phyloP scores from a whole-genome alignment of 164 flowering plant genomes.

The Umbilicus rupestris region DNA sequence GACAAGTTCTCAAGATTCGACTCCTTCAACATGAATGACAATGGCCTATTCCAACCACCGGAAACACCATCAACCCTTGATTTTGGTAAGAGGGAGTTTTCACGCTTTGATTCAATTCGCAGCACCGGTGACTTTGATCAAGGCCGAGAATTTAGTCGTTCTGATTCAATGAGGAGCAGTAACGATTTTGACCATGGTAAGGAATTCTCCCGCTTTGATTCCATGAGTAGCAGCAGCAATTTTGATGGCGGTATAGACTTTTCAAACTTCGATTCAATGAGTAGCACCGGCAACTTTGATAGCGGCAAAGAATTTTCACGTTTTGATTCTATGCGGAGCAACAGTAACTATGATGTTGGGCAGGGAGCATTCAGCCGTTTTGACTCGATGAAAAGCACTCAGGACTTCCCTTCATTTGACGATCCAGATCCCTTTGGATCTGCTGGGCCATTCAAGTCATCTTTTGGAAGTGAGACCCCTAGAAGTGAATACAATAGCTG shows the following conservation, averaged over 20 bases:
- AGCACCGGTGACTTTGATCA: slow-evolving; percentile 26
- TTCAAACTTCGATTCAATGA: slow-evolving; percentile 26
- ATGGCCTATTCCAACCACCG: slow-evolving; percentile 15
- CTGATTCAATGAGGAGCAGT: slow-evolving; percentile 31
- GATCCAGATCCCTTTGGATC: slow-evolving; percentile 48
- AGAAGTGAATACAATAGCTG: slow-evolving; percentile 37
- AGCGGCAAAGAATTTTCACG: slow-evolving; percentile 18
- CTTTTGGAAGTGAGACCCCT: slow-evolving; percentile 35
- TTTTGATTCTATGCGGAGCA: slow-evolving; percentile 34
- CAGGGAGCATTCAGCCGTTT: slow-evolving; percentile 18
- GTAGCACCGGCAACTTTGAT: slow-evolving; percentile 25
- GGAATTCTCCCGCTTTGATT: slow-evolving; percentile 40
- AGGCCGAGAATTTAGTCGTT: slow-evolving; percentile 19
- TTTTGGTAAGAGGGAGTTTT: slow-evolving; percentile 11
- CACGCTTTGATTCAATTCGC: slow-evolving; percentile 32
- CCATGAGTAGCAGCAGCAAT: slow-evolving; percentile 25
- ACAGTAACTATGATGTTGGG: slow-evolving; percentile 18
- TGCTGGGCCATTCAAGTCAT: slow-evolving; percentile 36
- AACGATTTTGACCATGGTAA: slow-evolving; percentile 29
- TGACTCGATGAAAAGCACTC: slow-evolving; percentile 29
- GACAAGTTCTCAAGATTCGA: slow-evolving; percentile 49
- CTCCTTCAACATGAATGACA: slow-evolving; percentile 29
- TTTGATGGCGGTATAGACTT: slow-evolving; percentile 21
- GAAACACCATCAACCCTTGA: slow-evolving; percentile 13
- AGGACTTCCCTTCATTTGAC: slow-evolving; percentile 36